A percentile compares a stretch with the other conserved stretches of the same genome.
Evolutionary conservation across 1,284 basidiomycete species (phyloP).

Genomic region (Ceratobasidium sp.): DNA sequence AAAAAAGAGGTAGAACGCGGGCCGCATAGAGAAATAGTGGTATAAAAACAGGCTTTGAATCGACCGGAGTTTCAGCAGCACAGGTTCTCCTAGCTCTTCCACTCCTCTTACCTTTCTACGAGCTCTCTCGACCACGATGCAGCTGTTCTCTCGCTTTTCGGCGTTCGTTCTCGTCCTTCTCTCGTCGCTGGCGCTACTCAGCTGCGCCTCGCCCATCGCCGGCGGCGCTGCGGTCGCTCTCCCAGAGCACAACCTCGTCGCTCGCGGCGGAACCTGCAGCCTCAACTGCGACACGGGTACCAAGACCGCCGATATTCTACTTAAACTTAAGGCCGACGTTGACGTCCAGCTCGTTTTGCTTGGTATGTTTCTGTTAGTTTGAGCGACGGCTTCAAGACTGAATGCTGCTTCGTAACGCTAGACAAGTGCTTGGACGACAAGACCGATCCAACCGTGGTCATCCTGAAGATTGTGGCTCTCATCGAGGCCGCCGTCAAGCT

Average conservation of each 20-base stretch:
- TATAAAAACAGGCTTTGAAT: neutral
- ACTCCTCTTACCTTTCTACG: neutral
- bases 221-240: conserved; percentile 10
- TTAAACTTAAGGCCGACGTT: conserved; percentile 26
- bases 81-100: conserved; percentile 40
- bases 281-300: conserved; percentile 25
- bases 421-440: conserved; percentile 37
- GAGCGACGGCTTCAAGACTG: neutral
- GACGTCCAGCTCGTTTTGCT: conserved; percentile 25
- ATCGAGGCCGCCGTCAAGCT: conserved; percentile 21
- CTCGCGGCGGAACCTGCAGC: conserved; percentile 37
- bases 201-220: conserved; percentile 36
- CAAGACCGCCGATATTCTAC: conserved; percentile 24
- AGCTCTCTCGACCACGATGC: conserved; percentile 17
- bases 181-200: conserved; percentile 31
- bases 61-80: conserved; percentile 27
- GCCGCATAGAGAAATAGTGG: neutral
- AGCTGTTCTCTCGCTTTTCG: conserved; percentile 36
- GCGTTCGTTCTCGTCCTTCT: conserved; percentile 28
- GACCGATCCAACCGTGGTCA: conserved; percentile 8
- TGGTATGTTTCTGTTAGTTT: neutral
- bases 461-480: conserved; percentile 36
- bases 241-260: conserved; percentile 30
- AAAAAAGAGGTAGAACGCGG: neutral
- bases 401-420: neutral